A percentile compares a stretch with the other conserved stretches of the same genome.
phyloP scores from a whole-genome alignment of 306 rosid species.

The Sindora glabra region DNA sequence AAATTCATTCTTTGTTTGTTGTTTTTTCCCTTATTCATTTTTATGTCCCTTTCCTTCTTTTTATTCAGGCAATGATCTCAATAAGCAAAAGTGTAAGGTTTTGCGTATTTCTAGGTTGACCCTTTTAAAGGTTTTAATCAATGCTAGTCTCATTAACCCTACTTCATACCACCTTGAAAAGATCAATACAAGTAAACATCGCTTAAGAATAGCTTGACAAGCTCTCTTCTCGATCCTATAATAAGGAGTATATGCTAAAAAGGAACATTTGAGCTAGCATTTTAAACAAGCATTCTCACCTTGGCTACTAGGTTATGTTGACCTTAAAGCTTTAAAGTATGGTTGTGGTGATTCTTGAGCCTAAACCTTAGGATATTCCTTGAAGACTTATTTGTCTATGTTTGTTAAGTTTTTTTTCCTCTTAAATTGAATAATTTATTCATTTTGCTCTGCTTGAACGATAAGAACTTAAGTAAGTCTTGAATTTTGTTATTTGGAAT shows the following conservation, averaged over 20 bases:
- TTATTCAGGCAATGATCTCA: slow-evolving; percentile 70
- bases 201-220: slow-evolving; percentile 88
- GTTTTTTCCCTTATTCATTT: too few species aligned
- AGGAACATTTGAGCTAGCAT: slow-evolving; percentile 52
- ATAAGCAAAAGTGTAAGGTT: slow-evolving; percentile 55
- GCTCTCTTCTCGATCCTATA: slow-evolving; percentile 76
- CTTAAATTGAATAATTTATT: slow-evolving; percentile 12
- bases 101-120: slow-evolving; percentile 79
- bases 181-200: slow-evolving; percentile 86
- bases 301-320: slow-evolving; percentile 83
- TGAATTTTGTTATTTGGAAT: neutral
- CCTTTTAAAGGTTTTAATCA: slow-evolving; percentile 66
- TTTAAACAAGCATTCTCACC: slow-evolving; percentile 77
- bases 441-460: neutral
- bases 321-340: slow-evolving; percentile 80
- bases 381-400: neutral
- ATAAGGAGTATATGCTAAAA: slow-evolving; percentile 74
- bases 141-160: slow-evolving; percentile 70
- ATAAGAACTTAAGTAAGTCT: neutral
- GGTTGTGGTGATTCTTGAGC: slow-evolving; percentile 83
- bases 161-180: slow-evolving; percentile 84
- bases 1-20: too few species aligned
- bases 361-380: slow-evolving; percentile 89
- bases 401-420: neutral
- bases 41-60: too few species aligned